Conservation (phyloP, 495 filamentous ascomycete genomes). For the Lentithecium fluviatile region DNA sequence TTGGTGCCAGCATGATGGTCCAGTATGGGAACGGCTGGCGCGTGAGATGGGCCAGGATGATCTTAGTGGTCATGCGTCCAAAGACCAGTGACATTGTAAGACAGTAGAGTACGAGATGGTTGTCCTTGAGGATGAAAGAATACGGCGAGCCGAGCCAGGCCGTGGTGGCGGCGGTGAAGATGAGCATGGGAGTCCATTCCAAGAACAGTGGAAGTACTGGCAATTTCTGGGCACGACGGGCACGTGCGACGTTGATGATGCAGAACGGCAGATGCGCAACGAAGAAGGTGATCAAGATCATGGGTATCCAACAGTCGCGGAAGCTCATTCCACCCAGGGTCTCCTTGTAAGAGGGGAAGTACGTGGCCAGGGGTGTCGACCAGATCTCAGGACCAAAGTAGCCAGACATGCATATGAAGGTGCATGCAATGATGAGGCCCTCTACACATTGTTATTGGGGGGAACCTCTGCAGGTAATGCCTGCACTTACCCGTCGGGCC, state of each 20-base stretch:
- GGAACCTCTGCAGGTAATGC: background rate
- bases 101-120: slow-evolving; percentile 89
- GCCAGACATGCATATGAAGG: slow-evolving; percentile 80
- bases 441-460: slow-evolving; percentile 49
- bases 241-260: slow-evolving; percentile 76
- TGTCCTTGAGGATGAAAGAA: slow-evolving; percentile 72
- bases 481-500: slow-evolving; percentile 70
- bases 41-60: slow-evolving; percentile 93
- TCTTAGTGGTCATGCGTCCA: slow-evolving; percentile 99
- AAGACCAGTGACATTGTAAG: slow-evolving; percentile 93
- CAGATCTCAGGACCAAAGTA: slow-evolving; percentile 87
- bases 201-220: slow-evolving; percentile 83
- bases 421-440: slow-evolving; percentile 83
- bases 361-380: slow-evolving; percentile 62
- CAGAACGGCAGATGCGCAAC: slow-evolving; percentile 76
- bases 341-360: slow-evolving; percentile 26
- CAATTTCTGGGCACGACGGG: slow-evolving; percentile 67
- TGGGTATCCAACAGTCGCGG: slow-evolving; percentile 82
- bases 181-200: slow-evolving; percentile 88
- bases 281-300: slow-evolving; percentile 71
- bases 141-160: slow-evolving; percentile 88
- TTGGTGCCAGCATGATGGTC: slow-evolving; percentile 84
- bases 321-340: slow-evolving; percentile 49
- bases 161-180: slow-evolving; percentile 69
- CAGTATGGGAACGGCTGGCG: slow-evolving; percentile 94